These are phyloP conservation scores for Adansonia rubrostipa DNA, from an alignment of 441 rosid genomes.

Conservation along the genomic window DNA sequence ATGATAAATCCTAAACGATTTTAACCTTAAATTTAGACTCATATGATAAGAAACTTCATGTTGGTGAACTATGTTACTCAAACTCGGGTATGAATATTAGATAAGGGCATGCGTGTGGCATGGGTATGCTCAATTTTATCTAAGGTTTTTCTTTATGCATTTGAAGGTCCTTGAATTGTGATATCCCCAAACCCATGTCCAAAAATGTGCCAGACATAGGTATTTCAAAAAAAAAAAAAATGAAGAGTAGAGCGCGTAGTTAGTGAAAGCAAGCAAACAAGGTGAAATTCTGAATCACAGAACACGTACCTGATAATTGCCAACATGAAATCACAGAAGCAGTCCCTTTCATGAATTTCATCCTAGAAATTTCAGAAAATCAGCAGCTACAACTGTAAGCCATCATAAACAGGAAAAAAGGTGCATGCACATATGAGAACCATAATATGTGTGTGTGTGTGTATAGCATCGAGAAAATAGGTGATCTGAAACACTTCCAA, in stretches of 20 bases:
- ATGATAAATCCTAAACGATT: background rate
- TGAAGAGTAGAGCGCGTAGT: no score
- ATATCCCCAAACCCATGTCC: no score
- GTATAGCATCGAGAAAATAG: conserved; percentile 1
- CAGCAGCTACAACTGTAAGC: conserved; percentile 24
- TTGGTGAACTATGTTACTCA: background rate
- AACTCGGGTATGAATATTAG: no score
- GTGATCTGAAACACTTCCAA: background rate
- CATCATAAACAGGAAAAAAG: conserved; percentile 13
- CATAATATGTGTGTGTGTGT: background rate
- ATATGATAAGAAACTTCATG: conserved; percentile 8
- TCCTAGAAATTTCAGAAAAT: conserved; percentile 60
- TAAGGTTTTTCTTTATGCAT: no score
- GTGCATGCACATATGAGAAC: background rate
- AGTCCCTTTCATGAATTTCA: conserved; percentile 97
- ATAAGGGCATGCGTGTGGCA: no score
- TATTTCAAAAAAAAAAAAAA: no score
- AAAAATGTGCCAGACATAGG: no score
- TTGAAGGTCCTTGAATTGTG: no score
- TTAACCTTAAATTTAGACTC: conserved; percentile 18
- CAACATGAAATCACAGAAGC: conserved; percentile 91
- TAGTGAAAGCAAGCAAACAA: conserved; percentile 21
- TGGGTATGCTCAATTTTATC: no score
- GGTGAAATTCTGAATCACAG: conserved; percentile 18
- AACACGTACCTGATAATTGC: conserved; percentile 78